Conservation (phyloP, 495 filamentous ascomycete species). For the Daldinia concentrica region DNA sequence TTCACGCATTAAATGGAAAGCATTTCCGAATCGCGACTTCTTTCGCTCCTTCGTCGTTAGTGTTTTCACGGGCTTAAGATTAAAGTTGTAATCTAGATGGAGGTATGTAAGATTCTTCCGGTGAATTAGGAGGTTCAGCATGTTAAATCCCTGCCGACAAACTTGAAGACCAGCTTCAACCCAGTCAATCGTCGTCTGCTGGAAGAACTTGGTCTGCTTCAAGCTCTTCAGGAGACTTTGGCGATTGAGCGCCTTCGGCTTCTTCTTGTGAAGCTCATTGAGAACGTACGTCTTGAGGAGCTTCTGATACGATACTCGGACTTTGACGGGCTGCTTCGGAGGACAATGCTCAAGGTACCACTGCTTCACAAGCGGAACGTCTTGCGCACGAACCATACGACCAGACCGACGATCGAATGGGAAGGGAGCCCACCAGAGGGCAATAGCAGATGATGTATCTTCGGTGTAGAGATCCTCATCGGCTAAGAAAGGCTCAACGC, state of each 20-base stretch:
- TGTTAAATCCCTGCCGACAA: conserved; percentile 98
- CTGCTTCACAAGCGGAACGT: conserved; percentile 97
- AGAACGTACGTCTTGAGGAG: conserved; percentile 95
- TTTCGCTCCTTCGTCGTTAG: conserved; percentile 99
- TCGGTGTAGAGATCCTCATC: conserved; percentile 90
- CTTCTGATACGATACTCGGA: conserved; percentile 99
- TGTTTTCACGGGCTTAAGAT: conserved; percentile 98
- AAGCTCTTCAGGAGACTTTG: conserved; percentile 89
- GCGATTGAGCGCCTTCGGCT: conserved; percentile 93
- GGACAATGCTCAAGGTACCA: conserved; percentile 98
- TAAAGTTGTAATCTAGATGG: conserved; percentile 99
- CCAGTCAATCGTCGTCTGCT: conserved; percentile 99
- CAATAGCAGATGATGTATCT: conserved; percentile 92
- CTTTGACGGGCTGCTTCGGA: conserved; percentile 89
- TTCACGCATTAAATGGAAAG: conserved; percentile 99
- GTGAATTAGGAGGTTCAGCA: conserved; percentile 98
- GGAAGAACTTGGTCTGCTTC: conserved; percentile 98
- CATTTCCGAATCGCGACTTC: conserved; percentile 99
- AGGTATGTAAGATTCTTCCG: conserved; percentile 98
- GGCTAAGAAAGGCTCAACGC: conserved; percentile 85
- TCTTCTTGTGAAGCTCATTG: conserved; percentile 94
- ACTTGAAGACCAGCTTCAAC: conserved; percentile 99
- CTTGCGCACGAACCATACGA: conserved; percentile 95
- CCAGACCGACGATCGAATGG: conserved; percentile 97
- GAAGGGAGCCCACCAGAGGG: conserved; percentile 97